Evolutionary conservation across 2,329 filamentous ascomycete genomes (phyloP).

Genomic region (Aspergillus sp.): DNA sequence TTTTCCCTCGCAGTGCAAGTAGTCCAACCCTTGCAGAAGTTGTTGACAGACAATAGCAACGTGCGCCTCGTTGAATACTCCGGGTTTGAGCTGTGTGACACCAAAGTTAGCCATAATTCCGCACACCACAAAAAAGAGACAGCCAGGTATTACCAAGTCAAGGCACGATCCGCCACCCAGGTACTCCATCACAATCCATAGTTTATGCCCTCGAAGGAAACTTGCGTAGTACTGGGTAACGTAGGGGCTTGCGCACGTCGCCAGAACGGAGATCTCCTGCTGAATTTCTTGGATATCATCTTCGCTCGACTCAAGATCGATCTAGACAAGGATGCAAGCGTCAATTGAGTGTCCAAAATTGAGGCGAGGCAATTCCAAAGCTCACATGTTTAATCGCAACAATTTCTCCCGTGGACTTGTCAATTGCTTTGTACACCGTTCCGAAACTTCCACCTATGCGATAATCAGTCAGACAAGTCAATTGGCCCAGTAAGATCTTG

Average conservation of each 20-base stretch:
- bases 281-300: constrained; percentile 99
- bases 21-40: constrained; percentile 84
- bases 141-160: constrained; percentile 66
- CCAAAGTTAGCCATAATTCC: background rate
- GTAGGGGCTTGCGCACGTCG: constrained; percentile 89
- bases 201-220: constrained; percentile 91
- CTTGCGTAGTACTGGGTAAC: constrained; percentile 97
- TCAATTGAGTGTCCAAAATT: constrained; percentile 13
- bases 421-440: constrained; percentile 94
- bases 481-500: constrained; percentile 1
- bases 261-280: constrained; percentile 91
- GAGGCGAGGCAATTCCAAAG: constrained; percentile 11
- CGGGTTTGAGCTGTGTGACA: constrained; percentile 72
- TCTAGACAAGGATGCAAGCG: constrained; percentile 54
- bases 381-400: constrained; percentile 95
- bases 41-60: constrained; percentile 95
- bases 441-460: constrained; percentile 87
- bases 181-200: constrained; percentile 99
- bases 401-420: constrained; percentile 83
- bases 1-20: constrained; percentile 90
- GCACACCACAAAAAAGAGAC: background rate
- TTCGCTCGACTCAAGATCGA: constrained; percentile 97
- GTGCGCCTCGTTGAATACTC: constrained; percentile 81
- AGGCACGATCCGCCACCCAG: constrained; percentile 92
- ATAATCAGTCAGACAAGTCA: constrained; percentile 15